phyloP scores from a whole-genome alignment of 257 asterid species.

The Solanum sejunctum region DNA sequence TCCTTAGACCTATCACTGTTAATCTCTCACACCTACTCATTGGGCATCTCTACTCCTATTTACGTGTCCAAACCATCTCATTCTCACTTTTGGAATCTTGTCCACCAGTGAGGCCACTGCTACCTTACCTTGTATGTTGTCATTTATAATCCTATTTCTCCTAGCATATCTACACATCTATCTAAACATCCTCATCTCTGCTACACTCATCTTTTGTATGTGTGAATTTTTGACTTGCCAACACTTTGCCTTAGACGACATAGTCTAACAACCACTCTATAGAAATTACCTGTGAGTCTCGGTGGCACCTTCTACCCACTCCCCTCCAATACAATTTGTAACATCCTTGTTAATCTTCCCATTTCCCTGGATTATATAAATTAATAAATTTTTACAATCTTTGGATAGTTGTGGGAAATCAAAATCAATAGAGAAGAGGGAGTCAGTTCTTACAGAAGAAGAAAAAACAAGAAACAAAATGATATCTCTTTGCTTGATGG shows the following conservation, averaged over 20 bases:
- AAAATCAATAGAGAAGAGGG: not conserved
- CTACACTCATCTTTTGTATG: not conserved
- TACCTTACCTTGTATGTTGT: not conserved
- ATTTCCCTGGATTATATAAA: not conserved
- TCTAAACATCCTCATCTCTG: not conserved
- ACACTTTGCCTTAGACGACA: not conserved
- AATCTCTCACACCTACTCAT: not conserved
- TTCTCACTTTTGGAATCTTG: not conserved
- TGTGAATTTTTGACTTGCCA: not conserved
- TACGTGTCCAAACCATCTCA: not conserved
- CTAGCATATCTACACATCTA: not conserved
- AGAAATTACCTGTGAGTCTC: not conserved
- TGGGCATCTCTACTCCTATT: not conserved
- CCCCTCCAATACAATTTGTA: not conserved
- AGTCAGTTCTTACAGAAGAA: not conserved
- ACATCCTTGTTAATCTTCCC: not conserved
- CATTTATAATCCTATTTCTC: not conserved
- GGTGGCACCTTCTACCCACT: not conserved
- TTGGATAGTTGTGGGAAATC: not conserved
- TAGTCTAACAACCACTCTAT: not conserved
- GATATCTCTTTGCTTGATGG: not conserved
- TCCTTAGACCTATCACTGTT: not conserved
- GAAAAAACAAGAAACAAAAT: not conserved
- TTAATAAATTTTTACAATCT: not conserved
- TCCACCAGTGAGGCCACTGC: not conserved